Evolutionary conservation across 1,284 basidiomycete genomes (phyloP).

Genomic region (Boletus semigastroideus): DNA sequence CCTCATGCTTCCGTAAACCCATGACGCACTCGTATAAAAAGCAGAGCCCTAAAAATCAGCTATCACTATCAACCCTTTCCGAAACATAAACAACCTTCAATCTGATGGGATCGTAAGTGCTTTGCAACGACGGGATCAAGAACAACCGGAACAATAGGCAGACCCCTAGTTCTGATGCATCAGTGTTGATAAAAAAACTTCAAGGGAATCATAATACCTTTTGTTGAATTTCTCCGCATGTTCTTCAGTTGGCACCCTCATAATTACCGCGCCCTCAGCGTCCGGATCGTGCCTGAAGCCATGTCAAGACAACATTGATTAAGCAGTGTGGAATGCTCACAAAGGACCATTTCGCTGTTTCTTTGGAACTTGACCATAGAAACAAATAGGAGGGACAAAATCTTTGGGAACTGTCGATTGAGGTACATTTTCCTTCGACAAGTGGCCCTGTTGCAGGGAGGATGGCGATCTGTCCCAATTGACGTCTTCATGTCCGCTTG

Average conservation of each 20-base stretch:
- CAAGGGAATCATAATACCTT: conserved; percentile 46
- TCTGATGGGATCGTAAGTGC: conserved; percentile 86
- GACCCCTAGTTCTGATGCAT: conserved; percentile 40
- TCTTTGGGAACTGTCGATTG: conserved; percentile 29
- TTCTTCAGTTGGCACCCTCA: conserved; percentile 75
- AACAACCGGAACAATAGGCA: conserved; percentile 81
- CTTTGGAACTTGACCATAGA: conserved; percentile 50
- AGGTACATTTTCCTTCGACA: conserved; percentile 28
- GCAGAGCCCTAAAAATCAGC: conserved; percentile 54
- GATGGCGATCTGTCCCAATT: conserved; percentile 1
- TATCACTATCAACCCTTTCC: not conserved
- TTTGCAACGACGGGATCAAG: conserved; percentile 86
- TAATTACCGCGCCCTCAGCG: conserved; percentile 78
- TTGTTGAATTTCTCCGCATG: conserved; percentile 72
- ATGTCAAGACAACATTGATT: conserved; percentile 9
- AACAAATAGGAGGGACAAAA: conserved; percentile 57
- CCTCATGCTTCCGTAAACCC: conserved; percentile 88
- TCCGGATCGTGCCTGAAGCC: conserved; percentile 66
- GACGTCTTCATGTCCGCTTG: conserved; percentile 16
- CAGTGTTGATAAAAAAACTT: conserved; percentile 7
- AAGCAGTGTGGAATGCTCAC: conserved; percentile 38
- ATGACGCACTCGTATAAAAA: conserved; percentile 98
- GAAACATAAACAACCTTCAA: conserved; percentile 59
- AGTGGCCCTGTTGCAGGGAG: conserved; percentile 4
- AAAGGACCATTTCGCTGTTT: conserved; percentile 53